phyloP scores from a whole-genome alignment of 768 basidiomycete species.

The Termitomyces sp. region DNA sequence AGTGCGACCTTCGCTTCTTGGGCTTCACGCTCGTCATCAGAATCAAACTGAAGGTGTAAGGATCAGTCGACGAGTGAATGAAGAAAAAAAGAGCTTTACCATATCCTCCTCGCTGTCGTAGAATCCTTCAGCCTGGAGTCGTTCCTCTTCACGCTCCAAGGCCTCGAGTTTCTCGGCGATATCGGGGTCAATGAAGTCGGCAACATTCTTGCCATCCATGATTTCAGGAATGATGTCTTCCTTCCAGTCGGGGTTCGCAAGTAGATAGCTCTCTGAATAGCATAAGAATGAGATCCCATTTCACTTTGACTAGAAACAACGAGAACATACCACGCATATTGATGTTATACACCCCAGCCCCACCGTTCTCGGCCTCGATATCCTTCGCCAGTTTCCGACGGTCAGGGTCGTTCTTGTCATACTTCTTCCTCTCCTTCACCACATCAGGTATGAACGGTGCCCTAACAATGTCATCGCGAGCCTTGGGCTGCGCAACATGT shows the following conservation, averaged over 20 bases:
- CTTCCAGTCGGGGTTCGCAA: conserved; percentile 92
- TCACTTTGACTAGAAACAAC: not conserved
- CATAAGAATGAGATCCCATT: not conserved
- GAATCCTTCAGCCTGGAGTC: conserved; percentile 90
- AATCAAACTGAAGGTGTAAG: conserved; percentile 38
- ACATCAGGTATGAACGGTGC: conserved; percentile 87
- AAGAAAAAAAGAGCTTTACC: conserved; percentile 37
- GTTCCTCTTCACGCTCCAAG: conserved; percentile 94
- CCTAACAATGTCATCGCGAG: conserved; percentile 86
- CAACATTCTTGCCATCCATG: conserved; percentile 97
- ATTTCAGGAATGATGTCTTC: conserved; percentile 97
- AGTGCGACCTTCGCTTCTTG: conserved; percentile 56
- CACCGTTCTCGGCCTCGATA: conserved; percentile 81
- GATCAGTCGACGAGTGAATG: not conserved
- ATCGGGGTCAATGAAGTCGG: conserved; percentile 98
- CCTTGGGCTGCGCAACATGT: conserved; percentile 89
- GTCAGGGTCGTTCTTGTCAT: conserved; percentile 85
- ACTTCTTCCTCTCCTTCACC: conserved; percentile 74
- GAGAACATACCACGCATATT: conserved; percentile 77
- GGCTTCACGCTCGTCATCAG: conserved; percentile 81
- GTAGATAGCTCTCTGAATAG: conserved; percentile 83
- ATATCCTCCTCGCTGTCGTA: conserved; percentile 90
- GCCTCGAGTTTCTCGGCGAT: conserved; percentile 96
- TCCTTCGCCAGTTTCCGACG: conserved; percentile 73
- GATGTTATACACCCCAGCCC: conserved; percentile 87